Base-by-base conservation (phyloP, 441 rosid species). In the Brassica hybrid region DNA sequence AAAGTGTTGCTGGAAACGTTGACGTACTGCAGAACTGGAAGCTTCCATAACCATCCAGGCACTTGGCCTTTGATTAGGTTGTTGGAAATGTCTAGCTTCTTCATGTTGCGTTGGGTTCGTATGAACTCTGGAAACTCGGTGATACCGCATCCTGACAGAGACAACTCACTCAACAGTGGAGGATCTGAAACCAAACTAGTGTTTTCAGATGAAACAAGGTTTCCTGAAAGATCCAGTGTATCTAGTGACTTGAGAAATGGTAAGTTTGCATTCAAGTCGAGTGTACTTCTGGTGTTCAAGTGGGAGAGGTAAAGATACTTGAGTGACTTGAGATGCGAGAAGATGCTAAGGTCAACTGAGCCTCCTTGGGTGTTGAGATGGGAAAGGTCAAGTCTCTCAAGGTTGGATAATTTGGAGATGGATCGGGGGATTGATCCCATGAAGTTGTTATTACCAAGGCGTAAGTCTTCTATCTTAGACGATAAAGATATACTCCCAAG, bases 201-300 rank as follows among this genome's bases (percentile, higher is more conserved):
- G 36, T 23, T 64, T 41, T 57, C 59, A 14, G 83, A 61, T 6
- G 48, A 32, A 79, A 87, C 71, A 23, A 0, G 6, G 58, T 85
- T 87, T 80, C 81, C 41, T 0, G 92, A 87, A 23, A 89, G 86
- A 4, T 85, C 84, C 13, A 89, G 80, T 1, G 0, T 7, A 0
- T 69, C 17, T 2, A 87, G 86, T 16, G 57, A 67, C 50, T 0
- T 0, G 48, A 86, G 78, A 88, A 54, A 12, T 76, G 73, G 1
- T 86, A 2, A 69, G 10, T 25, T 6, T 6, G 9, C 65, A 27
- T 43, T 65, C 69, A 41, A 65, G 56, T 65, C 69, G 6, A 65
- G 6, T 3, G 69, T 12, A 38, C 12, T 65, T 27, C 18, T 65
- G 56, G 38, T 12, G 65, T 65, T 65, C 56, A 65, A 41, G 12